Conservation (phyloP, 2,329 filamentous ascomycete species). For the Xylariales sp. region DNA sequence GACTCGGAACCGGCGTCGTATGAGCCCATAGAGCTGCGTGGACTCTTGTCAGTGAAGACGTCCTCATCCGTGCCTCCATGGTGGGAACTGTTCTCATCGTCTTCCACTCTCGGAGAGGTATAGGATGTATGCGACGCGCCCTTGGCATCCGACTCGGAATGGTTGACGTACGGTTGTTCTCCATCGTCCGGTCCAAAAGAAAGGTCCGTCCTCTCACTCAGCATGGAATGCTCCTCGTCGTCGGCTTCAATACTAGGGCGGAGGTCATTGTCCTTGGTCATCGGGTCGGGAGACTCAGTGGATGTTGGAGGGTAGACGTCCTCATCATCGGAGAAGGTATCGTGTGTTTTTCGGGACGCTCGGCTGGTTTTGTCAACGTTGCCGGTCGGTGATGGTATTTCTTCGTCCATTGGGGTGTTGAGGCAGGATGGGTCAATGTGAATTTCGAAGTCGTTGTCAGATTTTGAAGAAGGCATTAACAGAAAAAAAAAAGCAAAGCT, state of each 20-base stretch:
- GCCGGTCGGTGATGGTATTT: constrained; percentile 38
- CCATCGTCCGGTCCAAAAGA: constrained; percentile 44
- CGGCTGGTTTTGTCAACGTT: constrained; percentile 41
- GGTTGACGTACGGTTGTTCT: constrained; percentile 46
- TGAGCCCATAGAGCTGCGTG: constrained; percentile 67
- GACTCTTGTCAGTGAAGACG: constrained; percentile 69
- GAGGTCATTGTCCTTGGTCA: constrained; percentile 26
- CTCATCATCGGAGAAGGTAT: constrained; percentile 14
- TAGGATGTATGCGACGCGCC: constrained; percentile 38
- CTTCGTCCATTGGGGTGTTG: constrained; percentile 56
- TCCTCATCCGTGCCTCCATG: constrained; percentile 64
- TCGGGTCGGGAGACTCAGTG: constrained; percentile 9
- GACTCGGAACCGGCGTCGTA: constrained; percentile 53
- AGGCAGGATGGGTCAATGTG: constrained; percentile 61
- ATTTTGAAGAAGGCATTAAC: constrained; percentile 45
- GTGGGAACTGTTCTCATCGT: constrained; percentile 61
- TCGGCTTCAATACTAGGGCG: constrained; percentile 44
- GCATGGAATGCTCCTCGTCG: constrained; percentile 47
- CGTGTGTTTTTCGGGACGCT: constrained; percentile 9
- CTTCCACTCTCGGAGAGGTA: constrained; percentile 41
- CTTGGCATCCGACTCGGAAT: constrained; percentile 41
- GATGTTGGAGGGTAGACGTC: background rate
- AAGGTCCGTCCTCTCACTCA: constrained; percentile 50
- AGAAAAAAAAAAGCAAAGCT: constrained; percentile 21
- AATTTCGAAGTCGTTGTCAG: constrained; percentile 60